These are phyloP conservation scores for Xanthoconium purpureum DNA, from an alignment of 768 basidiomycete genomes.

Conservation along the genomic window DNA sequence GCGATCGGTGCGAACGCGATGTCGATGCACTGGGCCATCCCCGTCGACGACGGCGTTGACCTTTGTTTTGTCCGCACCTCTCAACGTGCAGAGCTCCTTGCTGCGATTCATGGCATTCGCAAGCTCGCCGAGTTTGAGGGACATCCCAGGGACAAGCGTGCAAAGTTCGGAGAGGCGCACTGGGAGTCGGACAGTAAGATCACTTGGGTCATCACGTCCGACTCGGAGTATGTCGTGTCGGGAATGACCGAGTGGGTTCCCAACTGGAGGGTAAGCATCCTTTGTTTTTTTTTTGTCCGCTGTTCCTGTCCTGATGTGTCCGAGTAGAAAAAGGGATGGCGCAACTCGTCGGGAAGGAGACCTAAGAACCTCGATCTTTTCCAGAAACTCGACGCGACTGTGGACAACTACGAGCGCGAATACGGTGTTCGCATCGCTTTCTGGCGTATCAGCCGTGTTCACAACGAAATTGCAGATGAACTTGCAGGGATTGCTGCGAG, in stretches of 20 bases:
- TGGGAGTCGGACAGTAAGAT: neutral
- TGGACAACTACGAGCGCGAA: constrained; percentile 3
- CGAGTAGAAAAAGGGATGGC: constrained; percentile 8
- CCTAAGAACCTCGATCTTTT: constrained; percentile 21
- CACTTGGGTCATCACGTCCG: constrained; percentile 27
- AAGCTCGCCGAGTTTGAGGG: constrained; percentile 9
- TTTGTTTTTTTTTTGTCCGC: too few relatives aligned
- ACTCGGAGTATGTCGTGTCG: constrained; percentile 36
- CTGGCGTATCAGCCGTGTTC: constrained; percentile 11
- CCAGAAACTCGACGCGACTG: constrained; percentile 3
- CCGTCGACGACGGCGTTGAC: constrained; percentile 25
- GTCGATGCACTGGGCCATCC: constrained; percentile 23
- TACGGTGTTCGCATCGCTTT: constrained; percentile 10
- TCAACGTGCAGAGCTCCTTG: constrained; percentile 36
- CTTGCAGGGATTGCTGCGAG: constrained; percentile 8
- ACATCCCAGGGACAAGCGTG: too few relatives aligned
- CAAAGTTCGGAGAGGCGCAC: neutral
- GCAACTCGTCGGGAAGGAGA: constrained; percentile 3
- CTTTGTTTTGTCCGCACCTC: constrained; percentile 21
- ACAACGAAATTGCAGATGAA: constrained; percentile 13
- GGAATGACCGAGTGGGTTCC: constrained; percentile 38
- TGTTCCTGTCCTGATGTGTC: neutral
- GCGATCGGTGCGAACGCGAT: constrained; percentile 16
- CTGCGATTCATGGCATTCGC: constrained; percentile 27
- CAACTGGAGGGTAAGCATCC: constrained; percentile 28